Evolutionary conservation across 2,329 filamentous ascomycete genomes (phyloP), one percentile per base, ranked within the genome.

Genomic region (Coleophoma crateriformis): DNA sequence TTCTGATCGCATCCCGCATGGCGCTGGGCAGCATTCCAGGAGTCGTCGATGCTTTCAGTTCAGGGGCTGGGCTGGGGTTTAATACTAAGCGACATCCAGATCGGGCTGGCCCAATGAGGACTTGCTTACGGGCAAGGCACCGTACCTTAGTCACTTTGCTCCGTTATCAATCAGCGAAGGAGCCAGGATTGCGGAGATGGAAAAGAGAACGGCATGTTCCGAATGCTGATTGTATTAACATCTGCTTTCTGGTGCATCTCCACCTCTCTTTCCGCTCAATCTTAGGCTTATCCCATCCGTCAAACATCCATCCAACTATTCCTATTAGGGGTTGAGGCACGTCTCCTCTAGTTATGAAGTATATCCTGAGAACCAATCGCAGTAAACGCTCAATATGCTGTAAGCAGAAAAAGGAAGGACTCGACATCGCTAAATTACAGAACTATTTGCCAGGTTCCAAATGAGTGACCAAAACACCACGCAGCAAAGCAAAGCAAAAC

Each of bases 21-120:
- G 41, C 19, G 32, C 44, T 39, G 46, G 33, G 39, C 44, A 35
- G 35, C 33, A 37, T 40, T 45, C 46, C 46, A 49, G 22, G 42
- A 49, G 46, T 42, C 33, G 17, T n/a, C 33, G 35, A 27, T 27
- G 27, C 27, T 27, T 27, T 27, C 27, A 27, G 27, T 27, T 27
- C 27, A 27, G 27, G 27, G 27, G 27, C 27, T 27, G 27, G 27
- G 27, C 27, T 27, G 27, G 27, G 27, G 8, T 27, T 27, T 7
- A 27, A 27, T 7, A 10, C 27, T 27, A 27, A 27, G 27, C 27
- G 27, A 27, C 5, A 27, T 27, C 27, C 27, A 27, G 27, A 27
- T 27, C 27, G 6, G 27, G 27, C 27, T 27, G 27, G 27, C 27
- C 27, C 27, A 27, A 27, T 27, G 27, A 27, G 8, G 27, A 10